Evolutionary conservation across 371 early-diverging fungal species (phyloP).

Genomic region (Coemansia sp.): DNA sequence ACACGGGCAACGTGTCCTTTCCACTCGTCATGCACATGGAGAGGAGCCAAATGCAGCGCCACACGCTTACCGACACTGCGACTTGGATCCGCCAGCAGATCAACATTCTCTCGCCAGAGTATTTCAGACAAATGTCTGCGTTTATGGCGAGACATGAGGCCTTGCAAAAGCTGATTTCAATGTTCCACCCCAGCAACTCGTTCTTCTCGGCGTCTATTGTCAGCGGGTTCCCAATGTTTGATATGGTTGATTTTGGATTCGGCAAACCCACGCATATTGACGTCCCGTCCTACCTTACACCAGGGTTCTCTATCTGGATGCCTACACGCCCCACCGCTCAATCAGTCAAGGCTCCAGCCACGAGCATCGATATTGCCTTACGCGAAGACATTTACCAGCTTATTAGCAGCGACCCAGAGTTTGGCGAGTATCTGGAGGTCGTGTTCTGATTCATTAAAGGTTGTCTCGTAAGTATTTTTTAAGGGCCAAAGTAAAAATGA

Average conservation of each 20-base stretch:
- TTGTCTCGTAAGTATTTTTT: too few species aligned
- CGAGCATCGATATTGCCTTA: slow-evolving; percentile 10
- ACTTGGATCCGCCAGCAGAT: slow-evolving; percentile 22
- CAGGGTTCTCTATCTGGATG: slow-evolving; percentile 39
- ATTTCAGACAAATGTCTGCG: slow-evolving; percentile 1
- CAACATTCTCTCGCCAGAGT: slow-evolving; percentile 3
- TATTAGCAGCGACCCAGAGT: too few species aligned
- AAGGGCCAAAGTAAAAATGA: too few species aligned
- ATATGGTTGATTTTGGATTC: slow-evolving; percentile 25
- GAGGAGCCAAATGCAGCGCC: slow-evolving; percentile 8
- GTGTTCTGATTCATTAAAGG: too few species aligned
- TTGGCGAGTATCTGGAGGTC: too few species aligned
- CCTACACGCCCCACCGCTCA: slow-evolving; percentile 15
- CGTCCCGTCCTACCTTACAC: slow-evolving; percentile 28
- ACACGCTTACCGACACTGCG: slow-evolving; percentile 29
- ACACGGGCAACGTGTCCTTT: slow-evolving; percentile 33
- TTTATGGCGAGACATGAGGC: slow-evolving; percentile 10
- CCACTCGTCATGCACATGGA: slow-evolving; percentile 26
- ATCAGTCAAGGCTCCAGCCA: too few species aligned
- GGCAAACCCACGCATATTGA: slow-evolving; percentile 26
- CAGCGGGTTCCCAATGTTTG: slow-evolving; percentile 21
- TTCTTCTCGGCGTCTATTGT: slow-evolving; percentile 36
- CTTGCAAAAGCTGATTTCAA: slow-evolving; percentile 9
- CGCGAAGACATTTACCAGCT: too few species aligned
- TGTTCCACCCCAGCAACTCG: slow-evolving; percentile 20